Evolutionary conservation across 768 basidiomycete genomes (phyloP), one percentile per base, ranked within the genome.

Genomic region (Trametes cubensis): DNA sequence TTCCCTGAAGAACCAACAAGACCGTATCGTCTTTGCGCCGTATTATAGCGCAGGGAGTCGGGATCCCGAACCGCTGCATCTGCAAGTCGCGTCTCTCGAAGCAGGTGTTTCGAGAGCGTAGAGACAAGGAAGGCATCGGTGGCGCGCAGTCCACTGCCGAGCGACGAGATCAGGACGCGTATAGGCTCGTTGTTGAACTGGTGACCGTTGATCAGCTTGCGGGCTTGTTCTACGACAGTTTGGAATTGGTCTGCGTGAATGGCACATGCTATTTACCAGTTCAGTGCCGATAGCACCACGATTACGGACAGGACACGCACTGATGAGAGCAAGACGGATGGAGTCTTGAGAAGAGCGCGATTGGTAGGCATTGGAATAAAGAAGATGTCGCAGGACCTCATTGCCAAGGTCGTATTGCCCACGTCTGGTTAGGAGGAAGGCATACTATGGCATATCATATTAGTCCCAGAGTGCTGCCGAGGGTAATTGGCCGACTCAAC

Each of bases 171-270:
- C 21, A 96, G 80, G 50, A 98, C 81, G 6, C 93, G 86, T 14
- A 90, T 76, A 0, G 94, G 89, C 44, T 95, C 93, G 55, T 94
- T 90, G 69, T 94, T 89, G 78, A 92, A 94, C 70, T 96, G 94
- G 69, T 94, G 80, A 0, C 77, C 75, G 34, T 83, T 86, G 59
- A 91, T 85, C 34, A 98, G 75, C 64, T 89, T 89, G 25, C 94
- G 85, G 34, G 83, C 83, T 69, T 92, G 89, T 62, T 92, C 89
- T 17, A 92, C 83, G 17, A 90, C 83, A 11, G 80, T 76, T 21
- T 77, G 68, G 68, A 83, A 83, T 13, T 84, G 81, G 52, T 83
- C 77, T 5, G 79, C 83, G 1, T 80, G 72, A 40, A 91, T 83
- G 7, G 88, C 87, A 69, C 90, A 92, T 1, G 94, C 95, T 96